A percentile compares a stretch with the other conserved stretches of the same genome.
Conservation (phyloP, 257 asterid species). For the Craterostigma plantagineum region DNA sequence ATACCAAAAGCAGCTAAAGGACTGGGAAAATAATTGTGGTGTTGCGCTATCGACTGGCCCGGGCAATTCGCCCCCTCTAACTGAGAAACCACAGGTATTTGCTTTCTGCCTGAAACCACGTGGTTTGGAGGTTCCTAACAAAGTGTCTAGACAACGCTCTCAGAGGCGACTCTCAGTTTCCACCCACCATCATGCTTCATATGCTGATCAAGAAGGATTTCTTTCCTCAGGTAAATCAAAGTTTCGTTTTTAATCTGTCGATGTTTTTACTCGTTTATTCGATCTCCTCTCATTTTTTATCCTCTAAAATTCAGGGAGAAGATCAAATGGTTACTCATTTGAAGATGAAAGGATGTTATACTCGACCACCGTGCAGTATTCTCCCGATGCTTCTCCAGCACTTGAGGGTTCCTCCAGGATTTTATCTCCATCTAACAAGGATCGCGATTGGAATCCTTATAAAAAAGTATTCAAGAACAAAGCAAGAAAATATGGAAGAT, state of each 20-base stretch:
- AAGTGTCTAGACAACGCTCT: constrained; percentile 60
- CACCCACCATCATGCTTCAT: constrained; percentile 25
- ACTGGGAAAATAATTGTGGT: constrained; percentile 63
- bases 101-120: constrained; percentile 72
- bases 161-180: constrained; percentile 39
- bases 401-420: constrained; percentile 21
- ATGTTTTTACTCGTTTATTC: too few relatives aligned
- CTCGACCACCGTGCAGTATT: constrained; percentile 18
- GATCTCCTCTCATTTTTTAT: constrained; percentile 1
- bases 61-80: constrained; percentile 10
- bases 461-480: constrained; percentile 22
- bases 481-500: constrained; percentile 20
- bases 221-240: constrained; percentile 25
- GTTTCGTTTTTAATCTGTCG: too few relatives aligned
- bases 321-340: constrained; percentile 20
- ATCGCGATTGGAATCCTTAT: constrained; percentile 28
- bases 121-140: constrained; percentile 52
- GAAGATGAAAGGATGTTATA: constrained; percentile 28
- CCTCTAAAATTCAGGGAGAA: constrained; percentile 28
- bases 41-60: constrained; percentile 25
- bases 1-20: constrained; percentile 50
- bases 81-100: constrained; percentile 57
- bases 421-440: constrained; percentile 26
- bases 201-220: constrained; percentile 29
- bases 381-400: constrained; percentile 32